These are phyloP conservation scores for Sarcomyxa edulis DNA, from an alignment of 768 basidiomycete species.

Conservation along the genomic window DNA sequence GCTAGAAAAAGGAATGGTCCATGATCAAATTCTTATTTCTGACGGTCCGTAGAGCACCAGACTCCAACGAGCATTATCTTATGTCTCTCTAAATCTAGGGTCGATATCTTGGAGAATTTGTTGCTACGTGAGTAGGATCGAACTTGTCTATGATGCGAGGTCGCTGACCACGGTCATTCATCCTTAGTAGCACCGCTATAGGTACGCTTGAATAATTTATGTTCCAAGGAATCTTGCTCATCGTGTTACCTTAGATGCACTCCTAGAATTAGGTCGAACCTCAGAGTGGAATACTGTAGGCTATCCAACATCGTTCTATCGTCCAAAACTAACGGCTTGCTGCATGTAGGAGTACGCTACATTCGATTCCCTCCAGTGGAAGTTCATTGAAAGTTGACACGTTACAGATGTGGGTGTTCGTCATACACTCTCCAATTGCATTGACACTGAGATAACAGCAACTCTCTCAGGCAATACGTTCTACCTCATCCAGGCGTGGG, in stretches of 20 bases:
- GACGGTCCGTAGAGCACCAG: not conserved
- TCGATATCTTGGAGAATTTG: conserved; percentile 1
- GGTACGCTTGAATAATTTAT: not conserved
- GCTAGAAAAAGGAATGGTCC: not conserved
- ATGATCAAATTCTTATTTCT: too few relatives aligned
- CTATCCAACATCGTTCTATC: not conserved
- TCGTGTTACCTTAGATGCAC: too few relatives aligned
- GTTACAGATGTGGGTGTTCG: not conserved
- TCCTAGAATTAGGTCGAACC: too few relatives aligned
- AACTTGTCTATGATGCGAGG: not conserved
- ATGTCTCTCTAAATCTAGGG: not conserved
- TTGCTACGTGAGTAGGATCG: not conserved
- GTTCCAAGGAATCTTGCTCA: not conserved
- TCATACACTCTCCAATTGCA: not conserved
- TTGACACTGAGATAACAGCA: too few relatives aligned
- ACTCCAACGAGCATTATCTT: too few relatives aligned
- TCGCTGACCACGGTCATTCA: not conserved
- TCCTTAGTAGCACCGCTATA: conserved; percentile 3
- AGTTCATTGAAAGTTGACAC: not conserved
- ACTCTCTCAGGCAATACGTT: conserved; percentile 1
- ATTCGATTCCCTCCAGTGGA: not conserved
- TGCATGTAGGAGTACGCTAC: conserved; percentile 1
- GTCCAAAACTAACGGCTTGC: not conserved
- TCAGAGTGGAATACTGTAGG: too few relatives aligned
- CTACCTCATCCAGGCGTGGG: conserved; percentile 1